phyloP scores from a whole-genome alignment of 352 stramenopile species.

The Globisporangium middletonii region DNA sequence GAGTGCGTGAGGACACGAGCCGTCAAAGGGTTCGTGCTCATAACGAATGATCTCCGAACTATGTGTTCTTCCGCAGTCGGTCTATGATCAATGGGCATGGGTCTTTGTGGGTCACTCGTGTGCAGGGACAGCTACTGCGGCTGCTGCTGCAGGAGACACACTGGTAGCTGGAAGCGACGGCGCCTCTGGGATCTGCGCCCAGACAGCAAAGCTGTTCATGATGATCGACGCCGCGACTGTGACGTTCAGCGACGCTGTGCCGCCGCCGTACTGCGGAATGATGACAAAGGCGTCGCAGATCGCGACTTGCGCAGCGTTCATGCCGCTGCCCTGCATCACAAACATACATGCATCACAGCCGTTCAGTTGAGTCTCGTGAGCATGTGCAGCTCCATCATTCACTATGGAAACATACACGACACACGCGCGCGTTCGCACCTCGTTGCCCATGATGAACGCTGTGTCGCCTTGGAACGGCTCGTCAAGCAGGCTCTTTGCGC shows the following conservation, averaged over 20 bases:
- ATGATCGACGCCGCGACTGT: conserved; percentile 93
- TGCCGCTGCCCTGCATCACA: conserved; percentile 69
- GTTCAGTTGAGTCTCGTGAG: background rate
- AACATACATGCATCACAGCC: background rate
- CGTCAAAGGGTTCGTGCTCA: too few relatives aligned
- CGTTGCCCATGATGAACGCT: conserved; percentile 95
- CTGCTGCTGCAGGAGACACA: background rate
- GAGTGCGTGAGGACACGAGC: too few relatives aligned
- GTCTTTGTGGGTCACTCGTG: too few relatives aligned
- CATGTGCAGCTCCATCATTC: background rate
- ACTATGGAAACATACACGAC: background rate
- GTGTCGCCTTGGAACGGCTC: conserved; percentile 72
- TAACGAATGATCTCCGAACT: too few relatives aligned
- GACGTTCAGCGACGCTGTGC: conserved; percentile 95
- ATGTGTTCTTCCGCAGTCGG: too few relatives aligned
- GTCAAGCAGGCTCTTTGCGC: conserved; percentile 69
- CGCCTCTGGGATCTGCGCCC: conserved; percentile 37
- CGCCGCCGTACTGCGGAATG: conserved; percentile 93
- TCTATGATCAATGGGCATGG: too few relatives aligned
- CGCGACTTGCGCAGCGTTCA: conserved; percentile 88
- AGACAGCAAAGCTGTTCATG: conserved; percentile 88
- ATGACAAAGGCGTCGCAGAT: conserved; percentile 93
- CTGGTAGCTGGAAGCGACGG: background rate
- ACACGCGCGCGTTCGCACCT: conserved; percentile 36
- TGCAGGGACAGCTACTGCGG: too few relatives aligned